phyloP scores from a whole-genome alignment of 1,284 basidiomycete genomes.

The Moniliella sp. region DNA sequence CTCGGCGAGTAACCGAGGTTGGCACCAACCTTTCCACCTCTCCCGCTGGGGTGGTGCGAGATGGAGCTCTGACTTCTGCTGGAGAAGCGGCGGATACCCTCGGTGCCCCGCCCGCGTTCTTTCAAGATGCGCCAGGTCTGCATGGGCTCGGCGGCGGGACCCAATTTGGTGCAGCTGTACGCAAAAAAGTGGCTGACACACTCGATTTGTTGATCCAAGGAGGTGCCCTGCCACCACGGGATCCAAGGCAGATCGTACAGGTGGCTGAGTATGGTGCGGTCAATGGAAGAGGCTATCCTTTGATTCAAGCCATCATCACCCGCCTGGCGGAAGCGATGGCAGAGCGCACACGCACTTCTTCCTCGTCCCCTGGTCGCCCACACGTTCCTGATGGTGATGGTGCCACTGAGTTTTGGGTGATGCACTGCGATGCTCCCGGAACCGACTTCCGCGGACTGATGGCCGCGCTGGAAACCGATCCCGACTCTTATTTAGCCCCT shows the following conservation, averaged over 20 bases:
- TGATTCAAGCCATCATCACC: constrained; percentile 29
- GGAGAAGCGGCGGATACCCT: no score
- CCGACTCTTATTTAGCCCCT: constrained; percentile 24
- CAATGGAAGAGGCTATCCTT: constrained; percentile 25
- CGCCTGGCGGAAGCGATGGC: constrained; percentile 12
- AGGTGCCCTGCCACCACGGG: no score
- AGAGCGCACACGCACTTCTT: constrained; percentile 4
- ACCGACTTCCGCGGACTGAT: constrained; percentile 31
- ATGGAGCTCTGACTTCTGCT: no score
- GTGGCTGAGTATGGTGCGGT: constrained; percentile 35
- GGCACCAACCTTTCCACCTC: no score
- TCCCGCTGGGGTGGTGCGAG: no score
- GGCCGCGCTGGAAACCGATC: constrained; percentile 18
- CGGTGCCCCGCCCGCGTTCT: no score
- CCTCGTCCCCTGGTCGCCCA: no score
- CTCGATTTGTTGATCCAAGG: constrained; percentile 13
- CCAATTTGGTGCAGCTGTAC: constrained; percentile 29
- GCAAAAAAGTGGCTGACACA: constrained; percentile 22
- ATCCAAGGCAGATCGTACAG: constrained; percentile 16
- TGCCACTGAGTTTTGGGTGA: constrained; percentile 26
- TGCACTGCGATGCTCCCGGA: constrained; percentile 28
- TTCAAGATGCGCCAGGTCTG: no score
- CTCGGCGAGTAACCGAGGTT: no score
- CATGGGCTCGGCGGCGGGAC: constrained; percentile 10
- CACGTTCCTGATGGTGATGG: neutral